Base-by-base conservation (phyloP, 768 basidiomycete species). In the Suillus discolor region DNA sequence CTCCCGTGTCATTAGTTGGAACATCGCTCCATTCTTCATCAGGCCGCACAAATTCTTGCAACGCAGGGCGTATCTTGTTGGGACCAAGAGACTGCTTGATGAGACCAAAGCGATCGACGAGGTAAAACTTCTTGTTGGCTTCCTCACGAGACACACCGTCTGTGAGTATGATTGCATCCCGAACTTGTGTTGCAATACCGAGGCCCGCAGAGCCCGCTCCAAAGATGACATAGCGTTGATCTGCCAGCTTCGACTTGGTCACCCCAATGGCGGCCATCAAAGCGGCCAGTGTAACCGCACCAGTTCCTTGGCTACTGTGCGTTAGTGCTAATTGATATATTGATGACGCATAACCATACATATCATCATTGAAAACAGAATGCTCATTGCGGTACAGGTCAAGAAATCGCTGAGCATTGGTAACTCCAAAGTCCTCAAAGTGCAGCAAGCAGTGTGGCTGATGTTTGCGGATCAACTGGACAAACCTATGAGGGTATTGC, bases 391-490 rank as follows among this genome's bases (percentile, higher is more conserved):
- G 80, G 75, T 91, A 93, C 45, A 80, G 78, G 49, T 87, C 81
- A 44, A 95, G 80, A 1, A 94, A 74, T 20, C 85, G 77, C 65
- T 90, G 85, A 0, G 93, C 93, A 67, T 94, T 94, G 36, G 83
- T 82, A 3, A 91, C 87, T 4, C 92, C 92, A 67, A 94, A 94
- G 71, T 95, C 93, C 72, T 96, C 93, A 63, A 95, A 94, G 73
- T 96, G 93, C 4, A 92, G 78, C 4, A 94, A 81, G 71, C 83
- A 80, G 31, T 83, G 79, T 28, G 66, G 63, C 11, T 67, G 67
- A 72, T 93, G 75, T 73, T 93, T 93, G 55, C 88, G 83, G 8
- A 94, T 87, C 13, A 94, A 81, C 68, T 89, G 88, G 4, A 94
- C 87, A 70, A 95, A 92, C 70, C 89, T 90, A 67, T 36, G 41